Evolutionary conservation across 2,329 filamentous ascomycete species (phyloP), one percentile per base, ranked within the genome.

Genomic region (Mycosphaerella sp.): DNA sequence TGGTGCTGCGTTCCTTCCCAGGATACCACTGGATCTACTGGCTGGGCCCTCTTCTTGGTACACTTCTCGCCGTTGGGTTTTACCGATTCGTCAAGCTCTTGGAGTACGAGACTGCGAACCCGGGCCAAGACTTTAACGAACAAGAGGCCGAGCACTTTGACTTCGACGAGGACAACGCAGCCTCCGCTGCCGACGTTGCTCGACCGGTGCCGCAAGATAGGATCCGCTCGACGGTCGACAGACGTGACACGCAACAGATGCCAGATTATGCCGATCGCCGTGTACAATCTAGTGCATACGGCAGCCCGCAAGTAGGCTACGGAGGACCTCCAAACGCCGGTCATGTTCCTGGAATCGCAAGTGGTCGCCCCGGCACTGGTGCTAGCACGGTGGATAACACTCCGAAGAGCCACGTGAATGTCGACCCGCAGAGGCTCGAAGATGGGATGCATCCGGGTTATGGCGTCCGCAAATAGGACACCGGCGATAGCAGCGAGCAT

Each of bases 11-110:
- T 36, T 63, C 48, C 7, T 77, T 76, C 58, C 65, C 71, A 4
- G 58, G 64, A 39, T 70, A 75, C 53, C 74, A 77, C 59, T 77
- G 74, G 73, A 73, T 77, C 51, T 77, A 77, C 62, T 77, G 75
- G 75, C 51, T 76, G 41, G 75, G 75, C 0, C 74, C 74, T 4
- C 54, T 68, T 5, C 65, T 77, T 4, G 75, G 75, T 14, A 62
- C 73, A 3, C 49, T 75, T 10, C 50, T 76, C 2, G 73, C 74
- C 10, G 73, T 74, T 2, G 57, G 68, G n/a, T 74, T 77, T 59
- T 77, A 77, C 61, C 69, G 70, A 27, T 62, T 76, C 52, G 68
- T 77, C 64, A 77, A 76, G 59, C 49, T 66, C 16, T 66, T 76
- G 27, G 73, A 76, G 59, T 77, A 76, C 58, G 73, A 77, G 62